phyloP scores from a whole-genome alignment of 148 eudicot species.

The Silene latifolia region DNA sequence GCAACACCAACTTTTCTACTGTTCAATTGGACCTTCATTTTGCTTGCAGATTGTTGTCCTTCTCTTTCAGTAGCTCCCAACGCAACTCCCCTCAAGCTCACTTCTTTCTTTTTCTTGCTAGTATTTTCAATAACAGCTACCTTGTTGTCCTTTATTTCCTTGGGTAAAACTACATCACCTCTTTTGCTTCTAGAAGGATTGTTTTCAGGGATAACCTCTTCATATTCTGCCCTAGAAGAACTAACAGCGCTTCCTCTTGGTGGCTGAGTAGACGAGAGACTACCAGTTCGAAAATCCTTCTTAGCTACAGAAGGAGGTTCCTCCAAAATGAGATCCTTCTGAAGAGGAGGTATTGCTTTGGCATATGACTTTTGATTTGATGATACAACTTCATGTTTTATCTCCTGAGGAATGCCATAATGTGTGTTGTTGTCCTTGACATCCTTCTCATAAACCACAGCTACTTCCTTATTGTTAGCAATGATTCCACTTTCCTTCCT shows the following conservation, averaged over 20 bases:
- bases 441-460: slow-evolving; percentile 14
- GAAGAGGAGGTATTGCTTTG: slow-evolving; percentile 14
- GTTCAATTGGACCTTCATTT: slow-evolving; percentile 26
- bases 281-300: slow-evolving; percentile 25
- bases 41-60: slow-evolving; percentile 21
- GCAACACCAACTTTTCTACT: slow-evolving; percentile 12
- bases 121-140: slow-evolving; percentile 10
- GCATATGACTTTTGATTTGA: slow-evolving; percentile 14
- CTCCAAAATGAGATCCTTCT: slow-evolving; percentile 16
- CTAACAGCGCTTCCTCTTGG: slow-evolving; percentile 23
- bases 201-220: slow-evolving; percentile 6
- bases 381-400: slow-evolving; percentile 23
- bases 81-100: slow-evolving; percentile 20
- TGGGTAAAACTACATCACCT: slow-evolving; percentile 6
- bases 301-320: slow-evolving; percentile 23
- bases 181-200: slow-evolving; percentile 22
- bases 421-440: slow-evolving; percentile 15
- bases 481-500: slow-evolving; percentile 23
- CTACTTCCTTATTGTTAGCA: slow-evolving; percentile 16
- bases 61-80: slow-evolving; percentile 25
- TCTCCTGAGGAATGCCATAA: slow-evolving; percentile 4
- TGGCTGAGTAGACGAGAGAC: slow-evolving; percentile 12
- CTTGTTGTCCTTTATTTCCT: slow-evolving; percentile 17
- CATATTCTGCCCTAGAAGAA: slow-evolving; percentile 16
- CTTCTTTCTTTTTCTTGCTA: slow-evolving; percentile 25